Conservation (phyloP, 2,329 filamentous ascomycete genomes). For the Colletotrichum sansevieriae region DNA sequence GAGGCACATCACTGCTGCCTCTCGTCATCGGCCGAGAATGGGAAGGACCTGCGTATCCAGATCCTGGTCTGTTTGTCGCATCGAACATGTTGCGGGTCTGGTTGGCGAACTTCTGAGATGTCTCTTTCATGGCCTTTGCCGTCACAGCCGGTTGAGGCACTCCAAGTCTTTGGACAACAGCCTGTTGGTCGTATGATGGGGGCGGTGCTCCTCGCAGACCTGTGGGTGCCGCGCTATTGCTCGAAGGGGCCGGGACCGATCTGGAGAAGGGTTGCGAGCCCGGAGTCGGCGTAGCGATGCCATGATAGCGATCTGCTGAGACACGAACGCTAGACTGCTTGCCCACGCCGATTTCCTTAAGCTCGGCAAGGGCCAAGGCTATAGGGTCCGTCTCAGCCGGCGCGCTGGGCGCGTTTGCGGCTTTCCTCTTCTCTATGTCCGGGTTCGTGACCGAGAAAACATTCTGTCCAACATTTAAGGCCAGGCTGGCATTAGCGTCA, state of each 20-base stretch:
- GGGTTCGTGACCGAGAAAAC: constrained; percentile 92
- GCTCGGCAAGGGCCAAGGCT: constrained; percentile 89
- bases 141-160: constrained; percentile 94
- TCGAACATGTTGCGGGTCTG: constrained; percentile 86
- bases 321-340: constrained; percentile 88
- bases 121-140: constrained; percentile 94
- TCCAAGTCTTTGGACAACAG: constrained; percentile 78
- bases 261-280: constrained; percentile 59
- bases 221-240: constrained; percentile 61
- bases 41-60: constrained; percentile 52
- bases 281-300: constrained; percentile 86
- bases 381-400: constrained; percentile 86
- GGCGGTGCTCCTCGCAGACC: constrained; percentile 82
- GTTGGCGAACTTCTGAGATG: constrained; percentile 87
- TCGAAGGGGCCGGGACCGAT: constrained; percentile 54
- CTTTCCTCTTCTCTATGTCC: constrained; percentile 66
- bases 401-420: constrained; percentile 54
- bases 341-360: constrained; percentile 82
- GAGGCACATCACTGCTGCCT: constrained; percentile 66
- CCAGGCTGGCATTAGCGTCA: constrained; percentile 91
- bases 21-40: constrained; percentile 71
- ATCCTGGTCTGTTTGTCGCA: constrained; percentile 51
- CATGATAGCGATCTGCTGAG: constrained; percentile 95
- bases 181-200: constrained; percentile 84
- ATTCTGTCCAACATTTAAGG: constrained; percentile 94